Evolutionary conservation across 306 rosid genomes (phyloP).

Genomic region (Hippophae tibetana): DNA sequence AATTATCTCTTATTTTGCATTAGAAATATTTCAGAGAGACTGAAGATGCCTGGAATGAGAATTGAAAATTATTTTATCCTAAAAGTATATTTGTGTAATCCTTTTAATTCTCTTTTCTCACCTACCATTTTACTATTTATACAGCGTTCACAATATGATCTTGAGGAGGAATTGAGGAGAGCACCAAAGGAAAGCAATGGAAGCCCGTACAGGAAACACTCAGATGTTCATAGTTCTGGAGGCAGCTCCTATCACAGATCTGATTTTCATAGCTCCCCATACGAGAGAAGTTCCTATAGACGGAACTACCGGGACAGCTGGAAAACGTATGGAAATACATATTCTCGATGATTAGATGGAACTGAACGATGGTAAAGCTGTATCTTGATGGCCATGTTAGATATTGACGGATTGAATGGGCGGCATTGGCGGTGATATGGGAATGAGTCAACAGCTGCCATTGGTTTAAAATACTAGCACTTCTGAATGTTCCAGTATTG

Average conservation of each 20-base stretch:
- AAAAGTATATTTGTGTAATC: not conserved
- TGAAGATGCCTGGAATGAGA: too few species aligned
- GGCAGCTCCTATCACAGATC: slow-evolving; percentile 14
- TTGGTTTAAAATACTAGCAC: too few species aligned
- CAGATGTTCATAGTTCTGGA: slow-evolving; percentile 36
- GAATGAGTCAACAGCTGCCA: too few species aligned
- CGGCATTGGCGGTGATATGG: not conserved
- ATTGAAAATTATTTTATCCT: not conserved
- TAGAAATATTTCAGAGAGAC: too few species aligned
- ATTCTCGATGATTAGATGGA: slow-evolving; percentile 26
- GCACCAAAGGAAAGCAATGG: slow-evolving; percentile 35
- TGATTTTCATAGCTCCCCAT: slow-evolving; percentile 36
- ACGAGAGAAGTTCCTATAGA: slow-evolving; percentile 28
- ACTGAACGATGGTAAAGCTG: not conserved
- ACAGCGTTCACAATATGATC: slow-evolving; percentile 78
- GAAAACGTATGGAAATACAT: slow-evolving; percentile 36
- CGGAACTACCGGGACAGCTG: slow-evolving; percentile 22
- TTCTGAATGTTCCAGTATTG: too few species aligned
- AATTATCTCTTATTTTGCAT: too few species aligned
- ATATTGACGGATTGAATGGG: not conserved
- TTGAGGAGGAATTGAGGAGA: slow-evolving; percentile 73
- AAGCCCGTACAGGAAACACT: slow-evolving; percentile 41
- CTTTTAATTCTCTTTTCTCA: slow-evolving; percentile 4
- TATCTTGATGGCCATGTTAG: not conserved
- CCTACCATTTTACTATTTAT: slow-evolving; percentile 8